Evolutionary conservation across 2,329 filamentous ascomycete genomes (phyloP).

Genomic region (Zasmidium cellare): DNA sequence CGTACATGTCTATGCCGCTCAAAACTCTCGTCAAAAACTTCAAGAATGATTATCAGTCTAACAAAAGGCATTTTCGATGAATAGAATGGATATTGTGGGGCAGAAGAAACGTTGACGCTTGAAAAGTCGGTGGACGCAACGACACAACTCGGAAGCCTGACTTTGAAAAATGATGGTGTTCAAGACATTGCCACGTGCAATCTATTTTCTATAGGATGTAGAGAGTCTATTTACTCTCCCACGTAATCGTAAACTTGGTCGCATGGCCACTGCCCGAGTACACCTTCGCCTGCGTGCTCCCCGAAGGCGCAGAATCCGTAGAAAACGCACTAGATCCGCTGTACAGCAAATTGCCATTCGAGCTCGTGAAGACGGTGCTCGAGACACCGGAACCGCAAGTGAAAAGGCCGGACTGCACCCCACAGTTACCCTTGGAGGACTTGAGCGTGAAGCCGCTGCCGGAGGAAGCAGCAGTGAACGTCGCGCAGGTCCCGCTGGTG

Average conservation of each 20-base stretch:
- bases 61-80: no score
- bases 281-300: conserved; percentile 46
- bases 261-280: conserved; percentile 37
- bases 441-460: conserved; percentile 56
- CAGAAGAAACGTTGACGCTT: no score
- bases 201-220: no score
- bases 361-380: conserved; percentile 43
- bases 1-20: no score
- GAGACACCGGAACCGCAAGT: conserved; percentile 55
- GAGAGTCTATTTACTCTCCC: conserved; percentile 34
- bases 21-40: no score
- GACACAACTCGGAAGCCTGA: no score
- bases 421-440: conserved; percentile 61
- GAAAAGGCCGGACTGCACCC: conserved; percentile 54
- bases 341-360: conserved; percentile 38
- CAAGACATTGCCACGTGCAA: no score
- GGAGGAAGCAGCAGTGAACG: conserved; percentile 55
- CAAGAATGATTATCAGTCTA: no score
- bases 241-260: conserved; percentile 37
- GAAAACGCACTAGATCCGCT: conserved; percentile 44
- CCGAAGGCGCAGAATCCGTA: conserved; percentile 44
- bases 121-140: no score
- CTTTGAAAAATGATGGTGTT: no score
- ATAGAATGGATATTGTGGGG: no score
- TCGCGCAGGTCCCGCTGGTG: conserved; percentile 65